Evolutionary conservation across 1,284 basidiomycete species (phyloP), one percentile per base, ranked within the genome.

Genomic region (Ustilago sp.): DNA sequence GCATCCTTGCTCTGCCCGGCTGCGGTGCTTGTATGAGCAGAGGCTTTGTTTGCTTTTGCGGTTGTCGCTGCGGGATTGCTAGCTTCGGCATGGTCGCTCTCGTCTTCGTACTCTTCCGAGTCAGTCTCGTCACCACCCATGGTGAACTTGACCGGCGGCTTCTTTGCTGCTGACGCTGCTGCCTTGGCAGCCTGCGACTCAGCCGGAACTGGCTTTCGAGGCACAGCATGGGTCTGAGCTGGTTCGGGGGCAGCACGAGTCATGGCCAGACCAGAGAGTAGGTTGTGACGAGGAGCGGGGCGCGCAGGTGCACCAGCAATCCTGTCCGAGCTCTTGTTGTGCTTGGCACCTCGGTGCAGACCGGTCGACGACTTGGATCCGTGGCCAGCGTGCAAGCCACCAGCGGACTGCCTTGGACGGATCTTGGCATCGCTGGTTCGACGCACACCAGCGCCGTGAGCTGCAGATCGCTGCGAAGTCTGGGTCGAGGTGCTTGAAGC

Each of bases 101-200:
- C 72, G 50, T 79, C 81, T 41, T 83, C 82, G 60, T 78, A 74
- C 34, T 77, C 77, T 3, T 80, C 81, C 41, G 76, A 78, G 50
- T 82, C 80, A 11, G 63, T 74, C 53, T 83, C 82, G 52, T 79
- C 81, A 53, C 68, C 75, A 28, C 84, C 84, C 69, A 84, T 83
- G 39, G 71, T 84, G 52, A 86, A 86, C 57, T 70, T 74, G 68
- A 74, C 76, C 4, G 76, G 76, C 50, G 68, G 67, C 61, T 72
- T 78, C 56, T 70, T 74, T 6, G 63, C 43, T 2, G 69, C 50
- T 5, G 73, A 43, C 5, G 60, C 54, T 17, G 69, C 23, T 28
- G 67, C 62, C 31, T 59, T 56, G 34, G 63, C 28, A 28, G 57
- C 56, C 36, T 56, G 48, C 31, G 41, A 17, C 53, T 53, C 48